Evolutionary conservation across 2,329 filamentous ascomycete species (phyloP).

Genomic region (Aureobasidium sp.): DNA sequence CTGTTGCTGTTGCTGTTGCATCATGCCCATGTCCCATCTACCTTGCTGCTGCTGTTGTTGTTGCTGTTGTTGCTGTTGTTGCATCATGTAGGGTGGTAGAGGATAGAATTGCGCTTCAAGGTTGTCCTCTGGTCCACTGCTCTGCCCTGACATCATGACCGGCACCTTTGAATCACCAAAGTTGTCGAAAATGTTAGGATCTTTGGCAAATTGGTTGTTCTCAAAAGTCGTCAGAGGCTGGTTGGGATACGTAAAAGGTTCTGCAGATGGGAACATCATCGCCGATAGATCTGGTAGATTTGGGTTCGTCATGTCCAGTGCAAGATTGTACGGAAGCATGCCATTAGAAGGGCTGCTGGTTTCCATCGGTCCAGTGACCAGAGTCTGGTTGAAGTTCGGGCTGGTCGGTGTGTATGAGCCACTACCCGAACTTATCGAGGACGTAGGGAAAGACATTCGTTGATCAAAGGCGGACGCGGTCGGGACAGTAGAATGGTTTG

Average conservation of each 20-base stretch:
- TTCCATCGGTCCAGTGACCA: background rate
- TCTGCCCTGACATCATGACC: slow-evolving; percentile 7
- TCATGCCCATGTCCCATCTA: slow-evolving; percentile 1
- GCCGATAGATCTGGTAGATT: slow-evolving; percentile 61
- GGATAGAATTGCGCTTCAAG: slow-evolving; percentile 67
- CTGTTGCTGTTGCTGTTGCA: slow-evolving; percentile 17
- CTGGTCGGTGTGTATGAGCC: slow-evolving; percentile 12
- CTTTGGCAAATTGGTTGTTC: slow-evolving; percentile 32
- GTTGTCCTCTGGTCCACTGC: slow-evolving; percentile 39
- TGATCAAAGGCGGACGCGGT: background rate
- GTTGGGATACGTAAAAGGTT: slow-evolving; percentile 72
- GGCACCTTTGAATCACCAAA: background rate
- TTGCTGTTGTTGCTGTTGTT: slow-evolving; percentile 25
- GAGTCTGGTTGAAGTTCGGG: slow-evolving; percentile 1
- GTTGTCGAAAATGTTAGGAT: slow-evolving; percentile 13
- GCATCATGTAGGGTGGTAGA: slow-evolving; percentile 62
- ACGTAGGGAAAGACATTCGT: slow-evolving; percentile 4
- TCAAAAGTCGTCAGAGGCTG: slow-evolving; percentile 57
- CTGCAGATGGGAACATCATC: slow-evolving; percentile 72
- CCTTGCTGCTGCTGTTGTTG: slow-evolving; percentile 17
- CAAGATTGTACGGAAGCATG: slow-evolving; percentile 9
- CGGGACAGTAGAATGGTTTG: slow-evolving; percentile 18
- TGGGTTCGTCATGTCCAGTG: slow-evolving; percentile 23
- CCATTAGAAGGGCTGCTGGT: slow-evolving; percentile 7
- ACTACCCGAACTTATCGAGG: slow-evolving; percentile 8